These are phyloP conservation scores for Ophiostoma sp. DNA, from an alignment of 2,329 filamentous ascomycete genomes.

Conservation along the genomic window DNA sequence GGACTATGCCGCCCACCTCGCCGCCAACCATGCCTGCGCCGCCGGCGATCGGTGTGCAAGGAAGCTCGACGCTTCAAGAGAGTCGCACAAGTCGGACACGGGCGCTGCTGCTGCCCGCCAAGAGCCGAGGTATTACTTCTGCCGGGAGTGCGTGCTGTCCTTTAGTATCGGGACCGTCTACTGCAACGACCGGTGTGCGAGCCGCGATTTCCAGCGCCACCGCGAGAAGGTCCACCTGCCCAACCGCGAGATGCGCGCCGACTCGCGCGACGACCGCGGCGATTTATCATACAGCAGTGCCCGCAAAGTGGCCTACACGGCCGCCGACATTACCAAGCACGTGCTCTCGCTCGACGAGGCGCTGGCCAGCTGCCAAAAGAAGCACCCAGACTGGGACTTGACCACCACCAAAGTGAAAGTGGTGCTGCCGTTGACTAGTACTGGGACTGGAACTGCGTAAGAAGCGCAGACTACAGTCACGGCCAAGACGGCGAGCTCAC, in stretches of 20 bases:
- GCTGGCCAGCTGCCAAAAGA: conserved; percentile 28
- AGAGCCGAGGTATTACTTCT: conserved; percentile 33
- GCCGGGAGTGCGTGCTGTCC: conserved; percentile 37
- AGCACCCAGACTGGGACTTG: conserved; percentile 31
- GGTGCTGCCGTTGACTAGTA: conserved; percentile 16
- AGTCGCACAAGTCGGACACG: not conserved
- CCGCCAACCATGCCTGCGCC: conserved; percentile 26
- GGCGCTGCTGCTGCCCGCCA: not conserved
- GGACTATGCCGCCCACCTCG: conserved; percentile 22
- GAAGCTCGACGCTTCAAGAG: not conserved
- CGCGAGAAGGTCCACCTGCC: conserved; percentile 38
- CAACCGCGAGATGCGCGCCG: conserved; percentile 29
- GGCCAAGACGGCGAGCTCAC: too few relatives aligned
- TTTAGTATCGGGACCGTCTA: conserved; percentile 36
- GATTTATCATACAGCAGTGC: conserved; percentile 26
- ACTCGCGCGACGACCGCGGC: conserved; percentile 28
- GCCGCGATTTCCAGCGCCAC: conserved; percentile 37
- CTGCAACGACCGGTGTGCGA: conserved; percentile 38
- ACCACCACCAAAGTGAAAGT: conserved; percentile 22
- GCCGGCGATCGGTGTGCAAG: conserved; percentile 27
- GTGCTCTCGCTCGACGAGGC: conserved; percentile 28
- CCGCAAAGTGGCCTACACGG: conserved; percentile 24
- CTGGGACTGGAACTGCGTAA: not conserved
- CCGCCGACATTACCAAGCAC: conserved; percentile 30
- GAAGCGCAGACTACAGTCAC: not conserved